A percentile compares a stretch with the other conserved stretches of the same genome.
Evolutionary conservation across 768 basidiomycete genomes (phyloP).

Genomic region (Phaffia australis): DNA sequence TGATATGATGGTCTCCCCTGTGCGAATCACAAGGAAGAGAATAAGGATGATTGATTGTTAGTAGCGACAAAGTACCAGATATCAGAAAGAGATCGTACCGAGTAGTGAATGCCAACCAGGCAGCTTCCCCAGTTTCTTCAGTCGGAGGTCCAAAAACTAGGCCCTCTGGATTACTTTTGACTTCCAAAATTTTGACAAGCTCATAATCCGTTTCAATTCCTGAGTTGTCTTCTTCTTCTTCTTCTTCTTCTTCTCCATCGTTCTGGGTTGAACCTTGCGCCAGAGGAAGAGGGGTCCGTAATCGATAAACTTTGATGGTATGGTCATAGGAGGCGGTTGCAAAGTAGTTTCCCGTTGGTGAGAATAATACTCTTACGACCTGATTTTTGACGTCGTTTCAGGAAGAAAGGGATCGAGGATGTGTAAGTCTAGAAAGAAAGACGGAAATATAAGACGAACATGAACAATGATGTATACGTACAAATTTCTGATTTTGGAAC

Average conservation of each 20-base stretch:
- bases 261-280: neutral
- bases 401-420: neutral
- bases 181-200: conserved; percentile 18
- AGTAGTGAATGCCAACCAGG: conserved; percentile 21
- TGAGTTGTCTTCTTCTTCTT: conserved; percentile 26
- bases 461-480: neutral
- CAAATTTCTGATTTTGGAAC: conserved; percentile 30
- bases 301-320: conserved; percentile 29
- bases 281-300: neutral
- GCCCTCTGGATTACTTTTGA: conserved; percentile 32
- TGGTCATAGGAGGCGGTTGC: conserved; percentile 32
- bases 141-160: conserved; percentile 26
- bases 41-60: neutral
- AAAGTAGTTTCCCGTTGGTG: conserved; percentile 27
- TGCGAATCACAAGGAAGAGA: conserved; percentile 22
- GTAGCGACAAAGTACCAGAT: neutral
- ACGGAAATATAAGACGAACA: neutral
- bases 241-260: conserved; percentile 23
- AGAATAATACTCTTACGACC: conserved; percentile 29
- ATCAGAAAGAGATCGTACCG: neutral
- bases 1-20: conserved; percentile 33
- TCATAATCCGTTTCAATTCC: conserved; percentile 16
- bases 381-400: conserved; percentile 1
- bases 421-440: neutral
- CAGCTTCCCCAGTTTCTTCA: conserved; percentile 2